Conservation (phyloP, 768 basidiomycete genomes). For the Cystofilobasidium macerans region DNA sequence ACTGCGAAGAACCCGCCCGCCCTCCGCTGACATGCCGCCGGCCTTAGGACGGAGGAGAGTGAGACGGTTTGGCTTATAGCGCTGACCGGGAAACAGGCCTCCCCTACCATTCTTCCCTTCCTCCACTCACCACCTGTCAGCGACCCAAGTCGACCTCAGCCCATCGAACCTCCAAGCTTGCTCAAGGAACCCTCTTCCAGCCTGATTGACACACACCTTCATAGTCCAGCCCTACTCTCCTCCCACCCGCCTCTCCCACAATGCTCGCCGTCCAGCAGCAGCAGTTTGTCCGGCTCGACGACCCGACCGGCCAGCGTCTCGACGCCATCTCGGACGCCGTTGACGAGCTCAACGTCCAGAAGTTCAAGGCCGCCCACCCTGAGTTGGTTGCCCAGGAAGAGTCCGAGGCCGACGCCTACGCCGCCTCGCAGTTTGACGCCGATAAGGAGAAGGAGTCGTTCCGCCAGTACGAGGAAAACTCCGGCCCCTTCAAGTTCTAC, state of each 20-base stretch:
- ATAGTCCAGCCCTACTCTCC: no score
- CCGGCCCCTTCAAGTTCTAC: constrained; percentile 3
- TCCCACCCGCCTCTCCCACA: neutral
- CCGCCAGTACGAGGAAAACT: constrained; percentile 2
- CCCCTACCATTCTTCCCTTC: no score
- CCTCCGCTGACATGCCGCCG: no score
- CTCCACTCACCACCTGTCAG: no score
- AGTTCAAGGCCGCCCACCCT: neutral
- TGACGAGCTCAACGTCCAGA: constrained; percentile 14
- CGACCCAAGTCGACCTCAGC: no score
- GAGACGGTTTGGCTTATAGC: no score
- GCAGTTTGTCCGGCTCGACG: neutral
- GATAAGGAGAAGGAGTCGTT: constrained; percentile 4
- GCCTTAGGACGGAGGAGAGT: no score
- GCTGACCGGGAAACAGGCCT: no score
- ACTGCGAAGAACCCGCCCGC: no score
- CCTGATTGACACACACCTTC: no score
- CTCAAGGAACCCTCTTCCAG: no score
- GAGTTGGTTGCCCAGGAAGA: neutral
- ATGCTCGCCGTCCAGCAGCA: constrained; percentile 8
- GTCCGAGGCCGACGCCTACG: constrained; percentile 5
- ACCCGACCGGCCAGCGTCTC: constrained; percentile 2
- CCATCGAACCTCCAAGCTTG: no score
- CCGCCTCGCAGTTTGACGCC: neutral
- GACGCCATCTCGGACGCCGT: constrained; percentile 18